Conservation (phyloP, 1,284 basidiomycete species). For the Vanrija humicola region DNA sequence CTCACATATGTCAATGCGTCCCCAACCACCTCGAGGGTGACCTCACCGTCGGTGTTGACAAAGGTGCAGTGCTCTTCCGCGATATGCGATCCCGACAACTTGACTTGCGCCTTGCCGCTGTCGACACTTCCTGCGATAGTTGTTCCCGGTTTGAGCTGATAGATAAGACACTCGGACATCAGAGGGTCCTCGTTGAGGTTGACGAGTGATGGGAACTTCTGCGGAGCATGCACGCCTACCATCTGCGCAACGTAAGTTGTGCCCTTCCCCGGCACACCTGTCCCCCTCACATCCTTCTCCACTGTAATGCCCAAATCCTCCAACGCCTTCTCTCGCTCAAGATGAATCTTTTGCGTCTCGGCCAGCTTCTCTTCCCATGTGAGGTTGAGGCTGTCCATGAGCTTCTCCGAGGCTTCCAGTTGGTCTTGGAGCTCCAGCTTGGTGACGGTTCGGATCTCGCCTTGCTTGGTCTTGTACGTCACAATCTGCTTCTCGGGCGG, state of each 20-base stretch:
- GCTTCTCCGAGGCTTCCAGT: constrained; percentile 1
- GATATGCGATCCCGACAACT: constrained; percentile 88
- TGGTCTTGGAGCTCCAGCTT: constrained; percentile 41
- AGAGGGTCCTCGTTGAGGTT: constrained; percentile 77
- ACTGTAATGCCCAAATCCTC: constrained; percentile 97
- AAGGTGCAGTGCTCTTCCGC: constrained; percentile 88
- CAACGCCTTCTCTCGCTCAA: constrained; percentile 91
- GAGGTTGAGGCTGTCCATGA: constrained; percentile 81
- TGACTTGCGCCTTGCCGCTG: constrained; percentile 79
- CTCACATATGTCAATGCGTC: constrained; percentile 65
- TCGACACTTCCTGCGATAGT: constrained; percentile 82
- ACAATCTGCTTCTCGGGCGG: constrained; percentile 95
- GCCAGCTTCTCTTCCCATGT: constrained; percentile 90
- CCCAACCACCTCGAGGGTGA: constrained; percentile 70
- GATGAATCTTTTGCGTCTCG: constrained; percentile 90
- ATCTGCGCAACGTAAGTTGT: constrained; percentile 17
- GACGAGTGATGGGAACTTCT: constrained; percentile 94
- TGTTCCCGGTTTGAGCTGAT: constrained; percentile 85
- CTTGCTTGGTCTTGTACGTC: constrained; percentile 87
- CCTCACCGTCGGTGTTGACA: constrained; percentile 78
- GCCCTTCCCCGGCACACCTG: neutral
- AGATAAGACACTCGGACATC: constrained; percentile 71
- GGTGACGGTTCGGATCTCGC: constrained; percentile 89
- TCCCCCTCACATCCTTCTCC: constrained; percentile 68
- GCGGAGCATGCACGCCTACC: constrained; percentile 85